Percentiles rank a stretch among this genome's conserved stretches.
Evolutionary conservation across 768 basidiomycete species (phyloP).

Genomic region (Mycena venus): DNA sequence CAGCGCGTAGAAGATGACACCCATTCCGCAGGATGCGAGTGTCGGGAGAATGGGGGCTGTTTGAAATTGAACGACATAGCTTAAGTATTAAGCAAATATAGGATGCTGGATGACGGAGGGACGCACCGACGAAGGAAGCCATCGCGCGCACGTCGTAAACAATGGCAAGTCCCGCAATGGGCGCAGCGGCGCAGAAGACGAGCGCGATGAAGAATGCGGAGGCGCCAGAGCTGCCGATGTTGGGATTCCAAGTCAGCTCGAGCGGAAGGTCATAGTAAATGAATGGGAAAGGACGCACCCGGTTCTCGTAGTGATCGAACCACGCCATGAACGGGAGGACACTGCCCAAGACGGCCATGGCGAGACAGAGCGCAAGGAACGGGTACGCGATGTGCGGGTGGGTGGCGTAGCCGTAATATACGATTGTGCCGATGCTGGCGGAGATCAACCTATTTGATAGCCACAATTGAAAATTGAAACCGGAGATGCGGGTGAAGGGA

Average conservation of each 20-base stretch:
- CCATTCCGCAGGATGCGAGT: conserved; percentile 76
- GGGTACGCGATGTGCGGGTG: conserved; percentile 65
- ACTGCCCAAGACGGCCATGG: conserved; percentile 80
- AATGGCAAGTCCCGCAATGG: conserved; percentile 70
- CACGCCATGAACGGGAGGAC: conserved; percentile 87
- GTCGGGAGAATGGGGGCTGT: conserved; percentile 66
- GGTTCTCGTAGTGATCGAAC: conserved; percentile 69
- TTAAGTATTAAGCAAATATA: conserved; percentile 62
- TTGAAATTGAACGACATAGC: too few species aligned
- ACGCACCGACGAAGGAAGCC: conserved; percentile 70
- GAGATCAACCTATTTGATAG: conserved; percentile 95
- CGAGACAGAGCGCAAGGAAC: conserved; percentile 76
- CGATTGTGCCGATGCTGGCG: conserved; percentile 81
- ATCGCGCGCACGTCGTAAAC: conserved; percentile 67
- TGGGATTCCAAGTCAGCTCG: conserved; percentile 4
- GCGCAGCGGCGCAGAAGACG: conserved; percentile 75
- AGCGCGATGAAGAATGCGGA: conserved; percentile 79
- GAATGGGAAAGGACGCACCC: conserved; percentile 32
- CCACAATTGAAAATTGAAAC: too few species aligned
- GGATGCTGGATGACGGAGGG: too few species aligned
- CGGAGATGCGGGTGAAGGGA: conserved; percentile 31
- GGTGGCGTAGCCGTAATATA: conserved; percentile 79
- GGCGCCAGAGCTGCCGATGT: conserved; percentile 81
- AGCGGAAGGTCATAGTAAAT: conserved; percentile 60
- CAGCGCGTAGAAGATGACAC: conserved; percentile 84